phyloP scores from a whole-genome alignment of 257 asterid genomes.

The Solanum tarijense region DNA sequence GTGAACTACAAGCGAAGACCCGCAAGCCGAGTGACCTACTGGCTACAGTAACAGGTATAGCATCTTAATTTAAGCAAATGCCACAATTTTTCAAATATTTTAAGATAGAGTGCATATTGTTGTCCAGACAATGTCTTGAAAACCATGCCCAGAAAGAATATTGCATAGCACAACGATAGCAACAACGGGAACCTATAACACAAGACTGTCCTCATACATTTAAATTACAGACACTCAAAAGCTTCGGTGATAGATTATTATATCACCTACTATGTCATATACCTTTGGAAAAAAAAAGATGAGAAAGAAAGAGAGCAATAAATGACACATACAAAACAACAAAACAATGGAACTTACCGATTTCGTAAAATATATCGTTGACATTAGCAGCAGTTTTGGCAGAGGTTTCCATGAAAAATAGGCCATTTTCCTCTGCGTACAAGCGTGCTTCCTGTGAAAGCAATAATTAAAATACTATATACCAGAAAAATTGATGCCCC shows the following conservation, averaged over 20 bases:
- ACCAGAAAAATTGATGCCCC: background rate
- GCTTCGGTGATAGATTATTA: background rate
- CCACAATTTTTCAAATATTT: background rate
- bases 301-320: background rate
- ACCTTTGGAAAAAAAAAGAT: background rate
- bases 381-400: constrained; percentile 75
- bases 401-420: constrained; percentile 71
- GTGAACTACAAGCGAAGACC: background rate
- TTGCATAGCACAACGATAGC: background rate
- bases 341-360: constrained; percentile 22
- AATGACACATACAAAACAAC: background rate
- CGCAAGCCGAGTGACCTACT: background rate
- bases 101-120: background rate
- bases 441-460: constrained; percentile 49
- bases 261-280: background rate
- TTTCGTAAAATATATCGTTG: constrained; percentile 60
- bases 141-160: background rate
- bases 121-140: background rate
- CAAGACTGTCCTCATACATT: background rate
- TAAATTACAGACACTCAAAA: background rate
- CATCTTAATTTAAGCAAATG: background rate
- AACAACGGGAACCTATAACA: background rate
- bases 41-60: background rate
- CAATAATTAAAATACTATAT: background rate
- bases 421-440: constrained; percentile 69